Percentiles rank a stretch among this genome's conserved stretches.
phyloP scores from a whole-genome alignment of 129 eudicot species.

The Escallonia rubra region DNA sequence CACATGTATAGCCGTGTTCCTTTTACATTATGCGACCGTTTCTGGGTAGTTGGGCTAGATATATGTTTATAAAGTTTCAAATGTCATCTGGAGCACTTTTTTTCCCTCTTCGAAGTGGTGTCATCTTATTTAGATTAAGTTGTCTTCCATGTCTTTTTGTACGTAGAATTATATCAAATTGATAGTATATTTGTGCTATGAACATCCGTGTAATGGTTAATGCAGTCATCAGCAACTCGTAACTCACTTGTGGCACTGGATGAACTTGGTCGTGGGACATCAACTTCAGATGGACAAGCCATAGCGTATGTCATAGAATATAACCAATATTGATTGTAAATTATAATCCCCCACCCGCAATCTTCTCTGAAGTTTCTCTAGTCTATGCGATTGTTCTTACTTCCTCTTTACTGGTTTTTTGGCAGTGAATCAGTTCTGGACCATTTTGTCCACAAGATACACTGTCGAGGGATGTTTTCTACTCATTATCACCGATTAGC shows the following conservation, averaged over 20 bases:
- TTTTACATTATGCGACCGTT: too few relatives aligned
- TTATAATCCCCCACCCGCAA: not conserved
- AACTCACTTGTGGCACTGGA: slow-evolving; percentile 94
- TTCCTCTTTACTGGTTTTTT: too few relatives aligned
- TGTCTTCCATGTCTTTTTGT: not conserved
- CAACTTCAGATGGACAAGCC: slow-evolving; percentile 99
- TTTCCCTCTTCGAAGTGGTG: too few relatives aligned
- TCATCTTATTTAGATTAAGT: not conserved
- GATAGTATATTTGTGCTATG: slow-evolving; percentile 5
- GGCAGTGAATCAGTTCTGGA: slow-evolving; percentile 94
- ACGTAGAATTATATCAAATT: not conserved
- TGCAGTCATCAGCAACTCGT: slow-evolving; percentile 79
- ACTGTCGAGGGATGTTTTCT: slow-evolving; percentile 91
- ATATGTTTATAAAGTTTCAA: too few relatives aligned
- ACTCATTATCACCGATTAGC: slow-evolving; percentile 96
- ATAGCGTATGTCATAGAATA: slow-evolving; percentile 65
- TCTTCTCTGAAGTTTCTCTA: not conserved
- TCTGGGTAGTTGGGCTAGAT: too few relatives aligned
- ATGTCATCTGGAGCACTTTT: too few relatives aligned
- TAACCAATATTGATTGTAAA: not conserved
- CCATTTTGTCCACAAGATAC: slow-evolving; percentile 72
- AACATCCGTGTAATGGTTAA: slow-evolving; percentile 6
- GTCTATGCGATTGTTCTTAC: not conserved
- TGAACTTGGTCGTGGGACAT: slow-evolving; percentile 99
- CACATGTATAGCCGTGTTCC: too few relatives aligned